These are phyloP conservation scores for Corylus americana DNA, from an alignment of 306 rosid genomes.

Conservation along the genomic window DNA sequence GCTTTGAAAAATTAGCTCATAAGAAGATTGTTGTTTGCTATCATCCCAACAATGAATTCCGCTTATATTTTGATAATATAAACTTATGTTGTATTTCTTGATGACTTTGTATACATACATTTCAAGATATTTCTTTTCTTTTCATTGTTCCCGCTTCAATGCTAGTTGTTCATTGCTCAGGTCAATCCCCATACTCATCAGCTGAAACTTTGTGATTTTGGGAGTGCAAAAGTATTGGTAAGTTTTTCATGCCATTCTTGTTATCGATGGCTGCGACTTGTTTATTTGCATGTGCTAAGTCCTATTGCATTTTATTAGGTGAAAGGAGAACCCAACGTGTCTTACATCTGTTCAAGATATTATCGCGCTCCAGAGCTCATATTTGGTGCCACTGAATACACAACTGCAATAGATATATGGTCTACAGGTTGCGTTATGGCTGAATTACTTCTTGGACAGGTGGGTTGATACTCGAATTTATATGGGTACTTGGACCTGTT, in stretches of 20 bases:
- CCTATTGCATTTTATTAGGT: constrained; percentile 60
- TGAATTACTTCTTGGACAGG: constrained; percentile 97
- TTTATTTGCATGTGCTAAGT: constrained; percentile 20
- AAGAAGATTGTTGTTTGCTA: not conserved
- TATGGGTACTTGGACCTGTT: constrained; percentile 8
- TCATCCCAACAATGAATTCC: not conserved
- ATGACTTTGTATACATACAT: not conserved
- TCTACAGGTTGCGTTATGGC: constrained; percentile 99
- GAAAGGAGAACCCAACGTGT: constrained; percentile 98
- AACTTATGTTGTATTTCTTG: not conserved
- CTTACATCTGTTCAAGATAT: constrained; percentile 98
- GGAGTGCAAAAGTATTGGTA: constrained; percentile 97
- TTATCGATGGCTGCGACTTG: constrained; percentile 24
- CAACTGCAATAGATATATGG: constrained; percentile 98
- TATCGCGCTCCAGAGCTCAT: constrained; percentile 99
- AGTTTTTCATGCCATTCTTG: constrained; percentile 34
- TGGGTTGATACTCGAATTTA: constrained; percentile 35
- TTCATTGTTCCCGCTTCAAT: constrained; percentile 30
- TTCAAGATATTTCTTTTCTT: not conserved
- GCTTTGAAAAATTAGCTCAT: not conserved
- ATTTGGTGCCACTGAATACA: constrained; percentile 97
- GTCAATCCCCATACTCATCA: constrained; percentile 99
- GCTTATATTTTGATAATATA: not conserved
- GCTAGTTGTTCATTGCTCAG: constrained; percentile 46
- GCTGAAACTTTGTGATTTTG: constrained; percentile 96